Conservation (phyloP, 441 rosid genomes). For the Euphorbia celastroides region DNA sequence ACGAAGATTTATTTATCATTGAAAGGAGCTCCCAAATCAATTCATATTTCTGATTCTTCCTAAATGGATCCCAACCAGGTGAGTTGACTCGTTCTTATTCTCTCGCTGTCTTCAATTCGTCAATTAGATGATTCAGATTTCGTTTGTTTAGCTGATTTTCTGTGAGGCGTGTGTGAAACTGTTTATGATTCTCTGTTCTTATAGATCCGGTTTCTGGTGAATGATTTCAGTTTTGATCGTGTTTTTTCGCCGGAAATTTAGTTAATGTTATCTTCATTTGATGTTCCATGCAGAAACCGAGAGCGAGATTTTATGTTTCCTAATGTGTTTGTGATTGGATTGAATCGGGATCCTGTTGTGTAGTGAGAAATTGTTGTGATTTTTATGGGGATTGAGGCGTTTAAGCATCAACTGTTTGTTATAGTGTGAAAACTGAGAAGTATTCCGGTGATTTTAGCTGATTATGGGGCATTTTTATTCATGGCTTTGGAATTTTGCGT, state of each 20-base stretch:
- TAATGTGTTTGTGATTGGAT: not conserved
- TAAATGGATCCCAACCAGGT: conserved; percentile 43
- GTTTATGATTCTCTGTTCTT: not conserved
- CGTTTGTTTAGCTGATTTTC: not conserved
- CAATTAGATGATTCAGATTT: not conserved
- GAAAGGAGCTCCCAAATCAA: not conserved
- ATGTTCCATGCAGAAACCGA: not conserved
- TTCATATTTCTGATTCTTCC: not conserved
- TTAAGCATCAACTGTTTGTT: not conserved
- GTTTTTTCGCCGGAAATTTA: not conserved
- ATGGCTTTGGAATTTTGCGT: not conserved
- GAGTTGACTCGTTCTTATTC: conserved; percentile 15
- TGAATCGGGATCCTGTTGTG: not conserved
- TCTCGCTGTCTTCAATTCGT: not conserved
- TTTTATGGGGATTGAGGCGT: not conserved
- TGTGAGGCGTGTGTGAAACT: not conserved
- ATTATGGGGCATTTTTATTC: not conserved
- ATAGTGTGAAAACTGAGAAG: not conserved
- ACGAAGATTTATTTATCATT: too few species aligned
- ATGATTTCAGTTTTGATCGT: not conserved
- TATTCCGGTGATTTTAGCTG: not conserved
- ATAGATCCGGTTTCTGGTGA: not conserved
- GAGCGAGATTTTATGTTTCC: not conserved
- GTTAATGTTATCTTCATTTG: not conserved
- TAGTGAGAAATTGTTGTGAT: not conserved